Conservation (phyloP, 2,329 filamentous ascomycete species). For the Colletotrichum aenigma region DNA sequence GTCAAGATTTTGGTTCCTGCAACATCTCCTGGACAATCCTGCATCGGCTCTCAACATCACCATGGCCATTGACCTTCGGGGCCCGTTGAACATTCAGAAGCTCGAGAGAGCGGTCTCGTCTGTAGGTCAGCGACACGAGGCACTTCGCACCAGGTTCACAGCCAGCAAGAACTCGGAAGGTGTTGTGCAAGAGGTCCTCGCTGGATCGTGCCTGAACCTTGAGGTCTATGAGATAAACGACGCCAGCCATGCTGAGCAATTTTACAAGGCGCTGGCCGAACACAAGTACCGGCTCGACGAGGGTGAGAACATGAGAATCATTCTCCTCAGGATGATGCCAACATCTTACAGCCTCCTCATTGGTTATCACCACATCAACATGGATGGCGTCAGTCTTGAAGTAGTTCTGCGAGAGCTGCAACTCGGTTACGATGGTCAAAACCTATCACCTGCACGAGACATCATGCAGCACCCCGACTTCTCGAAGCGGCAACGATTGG, state of each 20-base stretch:
- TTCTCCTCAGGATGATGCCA: background rate
- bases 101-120: slow-evolving; percentile 35
- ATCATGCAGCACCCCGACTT: background rate
- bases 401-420: background rate
- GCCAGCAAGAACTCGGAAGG: background rate
- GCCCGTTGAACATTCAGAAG: slow-evolving; percentile 30
- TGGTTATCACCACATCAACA: background rate
- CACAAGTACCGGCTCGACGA: background rate
- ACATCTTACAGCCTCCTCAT: background rate
- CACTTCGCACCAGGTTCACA: slow-evolving; percentile 35
- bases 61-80: slow-evolving; percentile 31
- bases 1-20: slow-evolving; percentile 44
- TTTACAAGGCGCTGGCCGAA: background rate
- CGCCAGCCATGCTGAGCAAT: background rate
- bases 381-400: background rate
- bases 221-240: background rate
- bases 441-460: background rate
- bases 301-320: background rate
- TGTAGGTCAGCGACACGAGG: slow-evolving; percentile 33
- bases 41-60: slow-evolving; percentile 43
- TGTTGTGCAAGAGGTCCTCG: background rate
- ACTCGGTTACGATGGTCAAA: background rate
- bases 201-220: background rate
- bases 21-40: slow-evolving; percentile 32
- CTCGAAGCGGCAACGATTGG: background rate